Evolutionary conservation across 2,329 filamentous ascomycete species (phyloP), one percentile per base, ranked within the genome.

Genomic region (Ceratocystis papillata): DNA sequence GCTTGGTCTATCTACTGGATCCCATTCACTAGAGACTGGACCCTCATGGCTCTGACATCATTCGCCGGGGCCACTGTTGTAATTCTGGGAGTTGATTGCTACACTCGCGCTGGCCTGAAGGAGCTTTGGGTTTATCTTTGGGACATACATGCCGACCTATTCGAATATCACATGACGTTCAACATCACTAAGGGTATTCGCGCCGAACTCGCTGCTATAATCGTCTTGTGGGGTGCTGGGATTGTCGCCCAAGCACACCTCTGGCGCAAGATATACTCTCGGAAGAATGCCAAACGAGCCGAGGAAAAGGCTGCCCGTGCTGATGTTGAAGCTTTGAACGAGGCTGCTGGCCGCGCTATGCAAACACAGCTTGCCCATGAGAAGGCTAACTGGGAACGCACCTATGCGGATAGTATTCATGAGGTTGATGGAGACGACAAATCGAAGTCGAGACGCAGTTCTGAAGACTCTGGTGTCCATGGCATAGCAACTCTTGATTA

Each of bases 91-190:
- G 88, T 97, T 67, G 93, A 97, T 74, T 96, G 90, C 75, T 95
- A 93, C 71, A 93, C 87, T 71, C 81, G 85, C 69, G 90, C 91
- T n/a, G 93, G 93, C 0, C 78, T 96, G 71, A 96, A 96, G 74
- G 93, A 97, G 74, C 96, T 96, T 70, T 97, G 93, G 93, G 82
- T 90, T 5, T 97, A 95, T 73, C 80, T 96, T 46, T 97, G 93
- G 93, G 78, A 78, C 59, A 76, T 97, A 48, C 96, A 96, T 74
- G 79, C 85, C 53, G 80, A 88, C 63, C 78, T 91, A 0, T 97
- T 97, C 71, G 77, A 90, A 1, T 82, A 84, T 46, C 87, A 88
- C 1, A 79, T 80, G 61, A 90, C 88, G 0, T 97, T 96, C 73
- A 93, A 93, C 0, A 77, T 96, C 12, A 96, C 90, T 0, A 88